Percentiles rank a stretch among this genome's conserved stretches.
Conservation (phyloP, 768 basidiomycete genomes). For the Porphyrellus cyaneotinctus region DNA sequence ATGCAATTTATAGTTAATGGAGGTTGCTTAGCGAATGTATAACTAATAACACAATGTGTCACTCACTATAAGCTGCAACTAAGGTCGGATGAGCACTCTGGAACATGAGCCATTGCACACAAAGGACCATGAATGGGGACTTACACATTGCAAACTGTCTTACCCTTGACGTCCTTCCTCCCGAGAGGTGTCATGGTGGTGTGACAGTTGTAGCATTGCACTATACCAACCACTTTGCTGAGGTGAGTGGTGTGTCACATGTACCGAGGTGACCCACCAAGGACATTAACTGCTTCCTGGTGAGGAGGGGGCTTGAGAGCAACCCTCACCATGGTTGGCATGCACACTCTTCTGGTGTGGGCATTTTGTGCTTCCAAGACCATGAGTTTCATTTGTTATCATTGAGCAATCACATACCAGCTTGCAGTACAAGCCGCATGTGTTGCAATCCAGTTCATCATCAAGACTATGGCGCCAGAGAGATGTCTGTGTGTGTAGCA, state of each 20-base stretch:
- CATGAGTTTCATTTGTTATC: not conserved
- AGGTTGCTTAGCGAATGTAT: slow-evolving; percentile 8
- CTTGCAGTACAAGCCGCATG: slow-evolving; percentile 85
- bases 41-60: not conserved
- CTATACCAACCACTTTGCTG: slow-evolving; percentile 38
- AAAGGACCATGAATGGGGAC: slow-evolving; percentile 31
- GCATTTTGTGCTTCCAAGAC: slow-evolving; percentile 68
- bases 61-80: slow-evolving; percentile 78
- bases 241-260: slow-evolving; percentile 28
- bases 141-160: slow-evolving; percentile 88
- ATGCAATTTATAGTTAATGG: slow-evolving; percentile 67
- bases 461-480: slow-evolving; percentile 84
- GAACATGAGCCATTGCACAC: slow-evolving; percentile 10
- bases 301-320: slow-evolving; percentile 58
- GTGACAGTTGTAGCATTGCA: slow-evolving; percentile 88
- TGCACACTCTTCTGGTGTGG: slow-evolving; percentile 88
- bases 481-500: slow-evolving; percentile 84
- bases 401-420: slow-evolving; percentile 44
- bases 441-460: slow-evolving; percentile 87
- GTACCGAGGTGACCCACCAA: slow-evolving; percentile 48
- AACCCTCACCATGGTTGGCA: slow-evolving; percentile 67
- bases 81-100: slow-evolving; percentile 2
- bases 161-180: slow-evolving; percentile 89
- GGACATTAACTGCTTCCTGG: slow-evolving; percentile 68
- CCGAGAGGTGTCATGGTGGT: slow-evolving; percentile 86